A percentile compares a stretch with the other conserved stretches of the same genome.
Conservation (phyloP, 2,329 filamentous ascomycete species). For the Macrophomina pseudophaseolina region DNA sequence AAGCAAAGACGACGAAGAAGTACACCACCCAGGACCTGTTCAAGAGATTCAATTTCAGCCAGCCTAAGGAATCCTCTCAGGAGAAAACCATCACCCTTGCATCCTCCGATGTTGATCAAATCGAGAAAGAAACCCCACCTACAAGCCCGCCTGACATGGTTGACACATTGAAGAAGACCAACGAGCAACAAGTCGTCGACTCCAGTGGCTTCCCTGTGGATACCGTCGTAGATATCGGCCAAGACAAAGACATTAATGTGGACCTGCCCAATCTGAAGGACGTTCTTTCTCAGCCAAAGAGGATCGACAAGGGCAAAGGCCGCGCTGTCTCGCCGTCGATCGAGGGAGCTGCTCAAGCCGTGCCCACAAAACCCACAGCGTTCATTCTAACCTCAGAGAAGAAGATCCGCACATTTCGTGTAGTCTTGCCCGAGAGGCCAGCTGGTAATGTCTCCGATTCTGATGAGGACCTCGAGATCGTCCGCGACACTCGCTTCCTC, state of each 20-base stretch:
- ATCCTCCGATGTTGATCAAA: constrained; percentile 67
- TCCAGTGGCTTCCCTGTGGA: constrained; percentile 4
- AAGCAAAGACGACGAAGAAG: constrained; percentile 86
- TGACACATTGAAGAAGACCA: constrained; percentile 8
- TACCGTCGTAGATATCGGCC: constrained; percentile 23
- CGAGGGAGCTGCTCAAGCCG: not conserved
- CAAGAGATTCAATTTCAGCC: constrained; percentile 78
- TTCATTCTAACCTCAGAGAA: not conserved
- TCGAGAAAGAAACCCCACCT: constrained; percentile 47
- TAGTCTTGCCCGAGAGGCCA: constrained; percentile 4
- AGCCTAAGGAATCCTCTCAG: constrained; percentile 31
- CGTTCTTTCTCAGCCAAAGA: constrained; percentile 37
- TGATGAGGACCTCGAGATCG: constrained; percentile 70
- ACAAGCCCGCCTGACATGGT: constrained; percentile 48
- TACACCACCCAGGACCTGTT: constrained; percentile 83
- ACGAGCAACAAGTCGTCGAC: not conserved
- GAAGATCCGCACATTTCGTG: constrained; percentile 11
- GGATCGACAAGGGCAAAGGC: constrained; percentile 64
- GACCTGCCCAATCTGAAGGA: constrained; percentile 35
- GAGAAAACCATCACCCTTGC: constrained; percentile 39
- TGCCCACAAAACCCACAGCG: not conserved
- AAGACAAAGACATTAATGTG: constrained; percentile 29
- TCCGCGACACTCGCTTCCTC: constrained; percentile 46
- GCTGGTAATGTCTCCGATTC: constrained; percentile 42
- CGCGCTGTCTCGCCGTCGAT: constrained; percentile 48